Base-by-base conservation (phyloP, 208 protist species). In the Kentomonas sorsogonicus region DNA sequence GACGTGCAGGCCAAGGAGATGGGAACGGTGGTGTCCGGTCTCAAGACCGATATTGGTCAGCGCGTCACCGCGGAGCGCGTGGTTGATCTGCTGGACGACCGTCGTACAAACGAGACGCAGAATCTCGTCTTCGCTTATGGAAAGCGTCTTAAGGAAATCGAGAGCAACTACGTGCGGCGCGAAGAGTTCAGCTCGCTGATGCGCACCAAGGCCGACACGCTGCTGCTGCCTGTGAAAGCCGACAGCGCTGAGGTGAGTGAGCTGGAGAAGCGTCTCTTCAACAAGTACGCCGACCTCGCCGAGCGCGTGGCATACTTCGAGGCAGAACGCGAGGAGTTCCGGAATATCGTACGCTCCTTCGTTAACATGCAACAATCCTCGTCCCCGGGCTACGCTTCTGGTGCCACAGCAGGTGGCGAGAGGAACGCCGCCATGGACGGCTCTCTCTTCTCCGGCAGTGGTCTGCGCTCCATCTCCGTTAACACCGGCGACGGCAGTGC, bases 291-390 rank as follows among this genome's bases (percentile, higher is more conserved):
- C n/a, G 70, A 91, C 16, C 40, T 93, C 0, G 80, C 90, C 56
- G 86, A 93, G 60, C 76, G 86, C 3, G 63, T 87, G 45, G 67
- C 78, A n/a, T 77, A 78, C 34, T 85, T 80, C 20, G 86, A 93
- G 46, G 70, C 83, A 0, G 86, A 93, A 48, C 60, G 83, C 22
- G 62, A 69, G 18, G 86, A 90, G 50, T 82, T 91, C 60, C 77
- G 83, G 46, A 57, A 66, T 43, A 69, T 79, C 2, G 36, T 93
- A 30, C 65, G 74, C 10, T 63, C 82, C 0, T n/a, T n/a, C n/a
- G n/a, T n/a, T n/a, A n/a, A n/a, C n/a, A n/a, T n/a, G n/a, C n/a
- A n/a, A n/a, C n/a, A n/a, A n/a, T n/a, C n/a, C n/a, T n/a, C n/a
- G n/a, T n/a, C n/a, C n/a, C n/a, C n/a, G n/a, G n/a, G n/a, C n/a